Evolutionary conservation across 805 yeast species (phyloP), one percentile per base, ranked within the genome.

Genomic region (Cyberlindnera subsufficiens): DNA sequence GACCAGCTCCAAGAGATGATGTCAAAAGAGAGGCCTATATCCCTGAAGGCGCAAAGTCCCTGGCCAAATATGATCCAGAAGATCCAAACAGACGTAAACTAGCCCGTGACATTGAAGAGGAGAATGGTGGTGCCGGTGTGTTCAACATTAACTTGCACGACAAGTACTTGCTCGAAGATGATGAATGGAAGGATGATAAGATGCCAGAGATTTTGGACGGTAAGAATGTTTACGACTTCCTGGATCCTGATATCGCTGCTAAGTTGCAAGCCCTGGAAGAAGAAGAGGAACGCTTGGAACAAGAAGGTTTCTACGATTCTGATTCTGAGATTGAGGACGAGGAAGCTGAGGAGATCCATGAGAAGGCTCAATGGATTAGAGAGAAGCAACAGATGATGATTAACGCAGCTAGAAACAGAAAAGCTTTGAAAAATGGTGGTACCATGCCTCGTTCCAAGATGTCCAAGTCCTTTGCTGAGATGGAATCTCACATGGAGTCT

Each of bases 61-160:
- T 78, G 56, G 74, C 69, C 60, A 85, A 82, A 65, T 89, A 84
- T 61, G 93, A 87, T 65, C 64, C 73, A 18, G 74, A 75, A 53
- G 96, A 88, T 66, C 93, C 96, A 51, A 75, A 84, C 59, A 80
- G 96, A 65, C 78, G 89, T 61, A 73, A 59, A 53, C 75, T 93
- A 58, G 89, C 95, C 32, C 78, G 87, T 59, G 98, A 93, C 61
- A 72, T 89, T 49, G 99, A 93, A 70, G 83, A 76, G 39, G 96
- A 85, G 63, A 87, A 93, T 58, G 99, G 99, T 62, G 99, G 99
- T 63, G 97, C 99, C 35, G 99, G 99, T 74, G 99, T 93, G 30
- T 93, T 70, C 74, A 93, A 89, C 70, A 78, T 93, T 61, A 89
- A 93, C 70, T 74, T 93, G 69, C 87, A 89, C 64, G 98, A 91